Base-by-base conservation (phyloP, 208 protist genomes). In the Vickermania spadyakhi region DNA sequence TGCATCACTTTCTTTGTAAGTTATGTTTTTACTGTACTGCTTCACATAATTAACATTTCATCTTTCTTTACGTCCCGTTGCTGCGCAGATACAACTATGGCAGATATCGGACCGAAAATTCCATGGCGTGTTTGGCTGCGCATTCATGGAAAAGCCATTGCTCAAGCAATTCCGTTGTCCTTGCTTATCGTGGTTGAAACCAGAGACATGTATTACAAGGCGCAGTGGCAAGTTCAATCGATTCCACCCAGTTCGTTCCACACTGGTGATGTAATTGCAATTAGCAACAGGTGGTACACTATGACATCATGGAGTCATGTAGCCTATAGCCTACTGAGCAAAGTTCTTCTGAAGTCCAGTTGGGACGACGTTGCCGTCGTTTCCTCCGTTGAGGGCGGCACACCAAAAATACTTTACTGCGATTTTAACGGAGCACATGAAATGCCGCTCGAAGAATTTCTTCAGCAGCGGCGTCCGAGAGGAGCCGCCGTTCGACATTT, bases 321-420 rank as follows among this genome's bases (percentile, higher is more conserved):
- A 28, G 14, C 81, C 30, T 92, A 91, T 72, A 90, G 81, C 61
- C 64, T 86, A 41, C 26, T 87, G 21, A 87, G 77, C 29, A 95
- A 95, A 70, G 76, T 81, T 28, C 68, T 92, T 18, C 60, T 91
- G n/a, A 95, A 92, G 72, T 86, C 81, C 0, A 70, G 68, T 31
- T 95, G 84, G 83, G 88, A 95, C 63, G 88, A 95, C 60, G 80
- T 92, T 13, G 84, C 67, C n/a, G 78, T 95, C 52, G 75, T 95
- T 58, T 73, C 60, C 42, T 64, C 70, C 18, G 66, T 60, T 36
- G 28, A 2, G 22, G 75, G 84, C 23, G 78, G 74, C 1, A 70
- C 73, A 31, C 83, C 87, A 27, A 56, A 86, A 57, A 62, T 95
- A 28, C 69, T 85, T 30, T 90, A 75, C 60, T 78, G 65, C 41